Evolutionary conservation across 2,329 filamentous ascomycete genomes (phyloP).

Genomic region (Exophiala calicioides): DNA sequence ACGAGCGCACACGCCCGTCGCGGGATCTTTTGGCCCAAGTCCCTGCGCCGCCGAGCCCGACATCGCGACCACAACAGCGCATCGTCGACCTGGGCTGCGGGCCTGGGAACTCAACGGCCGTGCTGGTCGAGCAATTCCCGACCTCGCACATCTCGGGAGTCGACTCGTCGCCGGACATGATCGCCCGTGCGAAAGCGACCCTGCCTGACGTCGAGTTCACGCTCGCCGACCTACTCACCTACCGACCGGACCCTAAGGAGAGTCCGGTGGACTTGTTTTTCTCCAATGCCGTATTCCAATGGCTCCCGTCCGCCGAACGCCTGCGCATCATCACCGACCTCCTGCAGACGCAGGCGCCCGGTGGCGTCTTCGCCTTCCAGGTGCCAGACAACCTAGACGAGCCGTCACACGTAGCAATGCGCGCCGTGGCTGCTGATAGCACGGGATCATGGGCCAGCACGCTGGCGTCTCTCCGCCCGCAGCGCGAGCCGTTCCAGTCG

Average conservation of each 20-base stretch:
- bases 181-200: slow-evolving; percentile 47
- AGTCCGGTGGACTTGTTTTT: slow-evolving; percentile 50
- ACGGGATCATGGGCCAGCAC: slow-evolving; percentile 44
- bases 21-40: slow-evolving; percentile 56
- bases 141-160: slow-evolving; percentile 52
- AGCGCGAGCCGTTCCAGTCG: slow-evolving; percentile 52
- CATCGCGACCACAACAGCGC: slow-evolving; percentile 41
- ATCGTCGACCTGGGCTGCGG: slow-evolving; percentile 63
- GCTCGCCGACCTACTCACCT: slow-evolving; percentile 49
- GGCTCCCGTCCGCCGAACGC: slow-evolving; percentile 50
- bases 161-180: slow-evolving; percentile 60
- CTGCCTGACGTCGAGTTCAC: slow-evolving; percentile 49
- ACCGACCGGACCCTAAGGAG: slow-evolving; percentile 38
- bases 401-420: slow-evolving; percentile 55
- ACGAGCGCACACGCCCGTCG: slow-evolving; percentile 55
- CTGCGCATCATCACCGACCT: slow-evolving; percentile 50
- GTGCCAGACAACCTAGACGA: slow-evolving; percentile 55
- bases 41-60: too few relatives aligned
- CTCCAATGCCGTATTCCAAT: slow-evolving; percentile 62
- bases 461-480: slow-evolving; percentile 37
- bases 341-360: slow-evolving; percentile 42
- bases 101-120: slow-evolving; percentile 59
- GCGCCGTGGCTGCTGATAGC: slow-evolving; percentile 41
- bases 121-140: slow-evolving; percentile 52
- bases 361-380: slow-evolving; percentile 58